A percentile compares a stretch with the other conserved stretches of the same genome.
Conservation (phyloP, 352 stramenopile genomes). For the Blastocystis sp. region DNA sequence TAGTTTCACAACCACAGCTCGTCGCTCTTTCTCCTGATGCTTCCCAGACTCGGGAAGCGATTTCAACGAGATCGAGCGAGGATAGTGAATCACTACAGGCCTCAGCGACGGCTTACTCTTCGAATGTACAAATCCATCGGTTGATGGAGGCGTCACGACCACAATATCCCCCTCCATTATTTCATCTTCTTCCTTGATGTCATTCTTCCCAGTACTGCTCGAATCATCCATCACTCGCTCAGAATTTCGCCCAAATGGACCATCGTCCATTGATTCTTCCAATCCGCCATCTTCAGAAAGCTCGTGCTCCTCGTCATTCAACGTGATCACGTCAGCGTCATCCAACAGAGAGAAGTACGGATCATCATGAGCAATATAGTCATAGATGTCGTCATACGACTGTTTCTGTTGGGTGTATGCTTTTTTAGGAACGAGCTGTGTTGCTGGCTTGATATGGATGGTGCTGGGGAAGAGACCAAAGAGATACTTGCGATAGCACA, state of each 20-base stretch:
- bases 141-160: background rate
- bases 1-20: conserved; percentile 36
- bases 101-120: background rate
- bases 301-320: conserved; percentile 17
- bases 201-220: background rate
- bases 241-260: background rate
- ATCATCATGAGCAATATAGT: conserved; percentile 5
- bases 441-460: conserved; percentile 16
- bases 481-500: conserved; percentile 57
- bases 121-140: background rate
- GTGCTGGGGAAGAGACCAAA: conserved; percentile 46
- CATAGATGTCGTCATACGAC: background rate
- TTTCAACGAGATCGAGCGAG: background rate
- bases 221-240: background rate
- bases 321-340: background rate
- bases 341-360: conserved; percentile 17
- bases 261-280: conserved; percentile 8
- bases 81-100: background rate
- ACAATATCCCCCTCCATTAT: conserved; percentile 50
- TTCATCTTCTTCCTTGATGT: conserved; percentile 33
- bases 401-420: background rate
- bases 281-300: background rate
- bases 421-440: conserved; percentile 45
- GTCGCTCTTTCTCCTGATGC: conserved; percentile 46
- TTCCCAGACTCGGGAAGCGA: background rate